Conservation (phyloP, 306 rosid genomes). For the Sicyos baderoa region DNA sequence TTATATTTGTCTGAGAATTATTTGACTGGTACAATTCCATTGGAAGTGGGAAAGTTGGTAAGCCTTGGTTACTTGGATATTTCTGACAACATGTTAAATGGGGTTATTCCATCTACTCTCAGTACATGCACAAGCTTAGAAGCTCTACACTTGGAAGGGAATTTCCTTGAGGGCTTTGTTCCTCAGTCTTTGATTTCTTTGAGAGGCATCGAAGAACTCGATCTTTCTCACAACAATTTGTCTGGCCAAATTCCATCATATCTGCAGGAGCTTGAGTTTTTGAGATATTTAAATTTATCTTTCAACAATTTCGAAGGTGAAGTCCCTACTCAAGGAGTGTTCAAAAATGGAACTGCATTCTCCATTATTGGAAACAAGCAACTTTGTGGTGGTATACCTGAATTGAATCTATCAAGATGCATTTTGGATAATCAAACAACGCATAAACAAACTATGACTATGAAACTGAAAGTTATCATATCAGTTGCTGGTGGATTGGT, state of each 20-base stretch:
- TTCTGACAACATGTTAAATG: constrained; percentile 20
- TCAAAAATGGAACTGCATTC: constrained; percentile 13
- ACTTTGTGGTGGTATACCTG: constrained; percentile 25
- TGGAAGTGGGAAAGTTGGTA: constrained; percentile 15
- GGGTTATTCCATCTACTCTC: constrained; percentile 19
- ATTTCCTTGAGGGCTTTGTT: constrained; percentile 18
- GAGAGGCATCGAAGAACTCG: constrained; percentile 17
- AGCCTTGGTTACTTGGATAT: constrained; percentile 17
- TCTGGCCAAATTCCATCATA: constrained; percentile 10
- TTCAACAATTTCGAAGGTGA: constrained; percentile 28
- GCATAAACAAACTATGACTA: neutral
- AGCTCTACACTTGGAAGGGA: neutral
- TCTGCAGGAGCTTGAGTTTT: neutral
- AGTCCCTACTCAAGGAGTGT: constrained; percentile 21
- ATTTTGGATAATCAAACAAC: neutral
- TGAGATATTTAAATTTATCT: constrained; percentile 20
- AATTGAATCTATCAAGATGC: constrained; percentile 18
- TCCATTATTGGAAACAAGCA: constrained; percentile 11
- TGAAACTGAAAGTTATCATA: neutral
- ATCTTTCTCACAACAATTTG: constrained; percentile 28
- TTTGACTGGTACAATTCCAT: constrained; percentile 23
- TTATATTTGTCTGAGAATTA: constrained; percentile 20
- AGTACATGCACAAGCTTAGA: constrained; percentile 18
- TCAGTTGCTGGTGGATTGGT: constrained; percentile 14
- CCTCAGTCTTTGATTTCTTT: constrained; percentile 19